These are phyloP conservation scores for Phytopythium delawarense DNA, from an alignment of 352 stramenopile species.

Conservation along the genomic window DNA sequence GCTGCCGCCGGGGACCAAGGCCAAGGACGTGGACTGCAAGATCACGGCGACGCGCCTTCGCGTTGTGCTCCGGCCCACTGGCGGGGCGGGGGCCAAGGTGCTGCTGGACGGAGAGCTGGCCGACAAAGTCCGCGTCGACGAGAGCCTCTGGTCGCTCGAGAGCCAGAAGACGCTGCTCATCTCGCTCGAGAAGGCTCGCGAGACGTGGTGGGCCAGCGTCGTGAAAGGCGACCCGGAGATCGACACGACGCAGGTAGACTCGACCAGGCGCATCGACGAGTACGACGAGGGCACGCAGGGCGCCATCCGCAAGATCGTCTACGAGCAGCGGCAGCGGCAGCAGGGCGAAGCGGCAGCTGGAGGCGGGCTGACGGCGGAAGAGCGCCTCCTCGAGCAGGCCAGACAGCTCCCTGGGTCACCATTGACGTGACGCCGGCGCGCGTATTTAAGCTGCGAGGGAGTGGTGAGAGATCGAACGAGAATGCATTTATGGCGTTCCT, in stretches of 20 bases:
- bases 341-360: conserved; percentile 66
- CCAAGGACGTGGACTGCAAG: conserved; percentile 88
- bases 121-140: conserved; percentile 94
- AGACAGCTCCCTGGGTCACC: conserved; percentile 58
- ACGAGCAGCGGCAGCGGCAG: conserved; percentile 92
- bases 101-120: conserved; percentile 85
- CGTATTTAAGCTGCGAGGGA: background rate
- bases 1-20: conserved; percentile 85
- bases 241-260: conserved; percentile 96
- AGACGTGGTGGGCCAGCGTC: conserved; percentile 97
- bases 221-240: conserved; percentile 93
- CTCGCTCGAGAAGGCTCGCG: conserved; percentile 95
- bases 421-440: conserved; percentile 12
- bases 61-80: conserved; percentile 61
- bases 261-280: conserved; percentile 94
- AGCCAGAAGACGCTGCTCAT: conserved; percentile 66
- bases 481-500: no score
- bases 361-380: conserved; percentile 70
- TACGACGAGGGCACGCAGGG: conserved; percentile 96
- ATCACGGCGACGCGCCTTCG: conserved; percentile 88
- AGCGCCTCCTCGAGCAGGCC: conserved; percentile 93
- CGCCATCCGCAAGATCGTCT: conserved; percentile 99
- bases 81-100: background rate
- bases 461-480: no score
- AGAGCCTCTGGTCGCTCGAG: conserved; percentile 97